A percentile compares a stretch with the other conserved stretches of the same genome.
Evolutionary conservation across 805 yeast genomes (phyloP).

Genomic region (Sugiyamaella qingdaonensis): DNA sequence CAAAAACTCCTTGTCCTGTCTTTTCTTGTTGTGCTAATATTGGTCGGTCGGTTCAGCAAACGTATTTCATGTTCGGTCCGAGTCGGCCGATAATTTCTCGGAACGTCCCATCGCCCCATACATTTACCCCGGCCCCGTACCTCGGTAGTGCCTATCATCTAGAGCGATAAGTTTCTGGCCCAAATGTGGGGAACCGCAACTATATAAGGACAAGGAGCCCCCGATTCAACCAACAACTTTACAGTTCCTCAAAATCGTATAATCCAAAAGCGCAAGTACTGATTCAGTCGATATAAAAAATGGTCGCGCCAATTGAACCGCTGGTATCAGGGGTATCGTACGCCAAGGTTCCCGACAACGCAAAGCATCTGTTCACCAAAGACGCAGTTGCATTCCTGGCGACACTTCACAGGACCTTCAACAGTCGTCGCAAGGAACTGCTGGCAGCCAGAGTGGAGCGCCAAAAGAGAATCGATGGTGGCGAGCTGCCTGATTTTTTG

Average conservation of each 20-base stretch:
- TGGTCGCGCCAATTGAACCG: slow-evolving; percentile 20
- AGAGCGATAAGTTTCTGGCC: background rate
- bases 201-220: background rate
- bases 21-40: too few relatives aligned
- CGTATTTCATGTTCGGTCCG: background rate
- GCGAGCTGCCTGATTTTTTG: slow-evolving; percentile 63
- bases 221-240: background rate
- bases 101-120: background rate
- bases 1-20: too few relatives aligned
- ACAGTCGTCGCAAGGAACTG: slow-evolving; percentile 50
- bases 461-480: slow-evolving; percentile 55
- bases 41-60: too few relatives aligned
- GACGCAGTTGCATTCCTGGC: slow-evolving; percentile 67
- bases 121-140: slow-evolving; percentile 2
- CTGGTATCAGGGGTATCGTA: slow-evolving; percentile 48
- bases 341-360: slow-evolving; percentile 46
- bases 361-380: slow-evolving; percentile 52
- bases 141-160: background rate
- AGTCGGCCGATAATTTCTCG: slow-evolving; percentile 4
- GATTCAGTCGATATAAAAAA: slow-evolving; percentile 5
- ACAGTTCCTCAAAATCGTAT: too few relatives aligned
- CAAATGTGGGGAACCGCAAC: slow-evolving; percentile 5
- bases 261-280: background rate
- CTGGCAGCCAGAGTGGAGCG: slow-evolving; percentile 52
- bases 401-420: slow-evolving; percentile 60